Conservation (phyloP, 768 basidiomycete species). For the Kwoniella europaea region DNA sequence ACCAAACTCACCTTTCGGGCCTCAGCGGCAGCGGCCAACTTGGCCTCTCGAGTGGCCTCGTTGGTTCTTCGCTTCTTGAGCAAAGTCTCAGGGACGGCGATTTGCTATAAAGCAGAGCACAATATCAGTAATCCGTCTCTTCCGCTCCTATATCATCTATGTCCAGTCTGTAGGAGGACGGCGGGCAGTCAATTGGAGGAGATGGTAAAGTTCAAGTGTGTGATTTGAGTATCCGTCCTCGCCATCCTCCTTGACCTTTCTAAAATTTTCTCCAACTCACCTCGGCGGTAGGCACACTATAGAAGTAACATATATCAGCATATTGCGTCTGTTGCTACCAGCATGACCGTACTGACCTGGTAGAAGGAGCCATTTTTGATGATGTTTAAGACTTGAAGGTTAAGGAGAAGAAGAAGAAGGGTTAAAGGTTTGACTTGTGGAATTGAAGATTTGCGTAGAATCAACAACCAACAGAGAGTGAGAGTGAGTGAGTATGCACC, state of each 20-base stretch:
- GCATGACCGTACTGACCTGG: slow-evolving; percentile 38
- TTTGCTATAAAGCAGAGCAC: slow-evolving; percentile 54
- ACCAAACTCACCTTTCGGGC: slow-evolving; percentile 79
- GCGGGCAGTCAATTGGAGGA: too few species aligned
- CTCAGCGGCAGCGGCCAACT: slow-evolving; percentile 76
- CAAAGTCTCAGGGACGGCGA: slow-evolving; percentile 99
- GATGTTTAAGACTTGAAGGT: slow-evolving; percentile 35
- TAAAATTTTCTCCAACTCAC: slow-evolving; percentile 36
- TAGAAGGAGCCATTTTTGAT: slow-evolving; percentile 55
- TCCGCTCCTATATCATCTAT: neutral
- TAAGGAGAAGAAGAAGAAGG: slow-evolving; percentile 25
- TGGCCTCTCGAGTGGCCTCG: slow-evolving; percentile 94
- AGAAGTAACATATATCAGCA: slow-evolving; percentile 6
- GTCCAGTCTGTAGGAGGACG: too few species aligned
- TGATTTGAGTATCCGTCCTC: neutral
- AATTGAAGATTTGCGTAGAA: slow-evolving; percentile 10
- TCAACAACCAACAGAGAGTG: slow-evolving; percentile 5
- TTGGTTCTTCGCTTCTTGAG: slow-evolving; percentile 99
- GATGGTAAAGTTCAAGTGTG: too few species aligned
- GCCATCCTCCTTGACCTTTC: slow-evolving; percentile 10
- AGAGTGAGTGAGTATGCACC: neutral
- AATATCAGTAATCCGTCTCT: slow-evolving; percentile 10
- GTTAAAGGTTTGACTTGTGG: neutral
- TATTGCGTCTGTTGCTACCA: neutral
- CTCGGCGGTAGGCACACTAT: slow-evolving; percentile 51